These are phyloP conservation scores for Angomonas ambiguus DNA, from an alignment of 208 protist genomes.

Conservation along the genomic window DNA sequence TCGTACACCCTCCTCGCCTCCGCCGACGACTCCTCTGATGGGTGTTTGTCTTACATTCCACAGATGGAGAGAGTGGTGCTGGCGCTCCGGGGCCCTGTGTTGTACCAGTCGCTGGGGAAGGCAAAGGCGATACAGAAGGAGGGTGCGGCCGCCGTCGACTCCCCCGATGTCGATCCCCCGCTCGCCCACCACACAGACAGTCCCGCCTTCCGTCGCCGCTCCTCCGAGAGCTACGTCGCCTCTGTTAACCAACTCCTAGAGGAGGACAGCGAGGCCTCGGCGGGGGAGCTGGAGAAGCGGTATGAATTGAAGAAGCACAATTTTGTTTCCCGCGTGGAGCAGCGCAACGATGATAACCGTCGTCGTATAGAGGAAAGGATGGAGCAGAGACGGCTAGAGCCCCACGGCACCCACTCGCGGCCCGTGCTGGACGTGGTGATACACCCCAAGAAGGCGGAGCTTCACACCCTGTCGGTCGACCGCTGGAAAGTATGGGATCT, in stretches of 20 bases:
- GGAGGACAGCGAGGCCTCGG: background rate
- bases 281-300: background rate
- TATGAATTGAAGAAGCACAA: constrained; percentile 5
- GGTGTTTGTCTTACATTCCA: constrained; percentile 56
- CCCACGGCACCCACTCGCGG: constrained; percentile 34
- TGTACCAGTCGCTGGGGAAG: constrained; percentile 43
- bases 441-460: constrained; percentile 20
- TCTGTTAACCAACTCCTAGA: background rate
- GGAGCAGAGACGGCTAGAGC: constrained; percentile 26
- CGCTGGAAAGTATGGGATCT: constrained; percentile 63
- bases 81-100: constrained; percentile 53
- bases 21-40: constrained; percentile 47
- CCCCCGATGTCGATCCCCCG: background rate
- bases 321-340: background rate
- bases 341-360: constrained; percentile 4
- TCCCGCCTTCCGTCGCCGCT: background rate
- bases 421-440: constrained; percentile 40
- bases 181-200: background rate
- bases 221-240: background rate
- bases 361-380: constrained; percentile 12
- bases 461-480: constrained; percentile 69
- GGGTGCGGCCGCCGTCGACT: background rate
- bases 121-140: background rate
- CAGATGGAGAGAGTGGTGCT: constrained; percentile 43
- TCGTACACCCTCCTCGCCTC: constrained; percentile 56